These are phyloP conservation scores for Cenchrus americanus DNA, from an alignment of 176 grass and related monocot species.

Conservation along the genomic window DNA sequence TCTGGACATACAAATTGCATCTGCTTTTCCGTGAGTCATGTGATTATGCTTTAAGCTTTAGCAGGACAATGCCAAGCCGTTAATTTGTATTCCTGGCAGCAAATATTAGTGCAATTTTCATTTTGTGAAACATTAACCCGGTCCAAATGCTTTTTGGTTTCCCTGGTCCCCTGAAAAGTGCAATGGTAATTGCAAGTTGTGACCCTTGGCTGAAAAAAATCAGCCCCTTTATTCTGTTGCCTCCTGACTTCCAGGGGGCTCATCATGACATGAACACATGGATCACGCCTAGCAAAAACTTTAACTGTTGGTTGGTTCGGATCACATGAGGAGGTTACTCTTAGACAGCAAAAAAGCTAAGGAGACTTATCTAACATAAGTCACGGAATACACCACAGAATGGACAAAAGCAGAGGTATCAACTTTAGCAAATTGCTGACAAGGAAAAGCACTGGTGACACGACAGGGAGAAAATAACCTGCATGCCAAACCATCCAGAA, in stretches of 20 bases:
- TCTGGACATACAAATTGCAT: conserved; percentile 35
- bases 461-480: conserved; percentile 39
- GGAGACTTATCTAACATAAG: conserved; percentile 48
- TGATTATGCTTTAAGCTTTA: conserved; percentile 25
- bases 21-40: conserved; percentile 17
- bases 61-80: conserved; percentile 18
- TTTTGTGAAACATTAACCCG: background rate
- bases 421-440: conserved; percentile 61
- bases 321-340: conserved; percentile 75
- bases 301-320: conserved; percentile 66
- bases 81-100: background rate
- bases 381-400: conserved; percentile 62
- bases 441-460: conserved; percentile 52
- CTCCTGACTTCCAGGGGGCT: conserved; percentile 46
- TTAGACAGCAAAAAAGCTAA: conserved; percentile 50
- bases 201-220: conserved; percentile 32
- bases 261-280: conserved; percentile 64
- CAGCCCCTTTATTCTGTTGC: conserved; percentile 30
- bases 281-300: conserved; percentile 52
- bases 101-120: background rate
- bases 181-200: conserved; percentile 27
- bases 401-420: conserved; percentile 56
- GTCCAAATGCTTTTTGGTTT: conserved; percentile 29
- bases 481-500: conserved; percentile 26
- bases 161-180: conserved; percentile 46